phyloP scores from a whole-genome alignment of 441 rosid species.

The Brassica hybrid region DNA sequence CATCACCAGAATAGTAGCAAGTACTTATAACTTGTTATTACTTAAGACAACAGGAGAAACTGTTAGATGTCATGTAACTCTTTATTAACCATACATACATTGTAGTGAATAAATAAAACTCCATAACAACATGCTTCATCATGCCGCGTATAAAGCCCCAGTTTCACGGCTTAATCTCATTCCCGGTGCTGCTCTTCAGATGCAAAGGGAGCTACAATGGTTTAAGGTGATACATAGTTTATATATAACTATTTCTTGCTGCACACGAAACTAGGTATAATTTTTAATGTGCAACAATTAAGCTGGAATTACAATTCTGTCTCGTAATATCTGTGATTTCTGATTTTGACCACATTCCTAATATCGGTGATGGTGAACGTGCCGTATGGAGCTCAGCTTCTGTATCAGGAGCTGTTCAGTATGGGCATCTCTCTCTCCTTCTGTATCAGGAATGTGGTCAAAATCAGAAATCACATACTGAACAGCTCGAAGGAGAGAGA shows the following conservation, averaged over 20 bases:
- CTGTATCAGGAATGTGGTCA: too few species aligned
- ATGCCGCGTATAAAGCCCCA: constrained; percentile 69
- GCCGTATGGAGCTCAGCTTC: constrained; percentile 86
- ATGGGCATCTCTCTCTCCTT: constrained; percentile 85
- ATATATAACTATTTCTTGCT: constrained; percentile 22
- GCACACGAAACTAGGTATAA: not conserved
- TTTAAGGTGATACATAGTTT: constrained; percentile 53
- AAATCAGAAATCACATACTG: too few species aligned
- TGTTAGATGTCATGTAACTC: too few species aligned
- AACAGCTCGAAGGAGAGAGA: too few species aligned
- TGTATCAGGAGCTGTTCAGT: constrained; percentile 85
- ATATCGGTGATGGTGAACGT: constrained; percentile 65
- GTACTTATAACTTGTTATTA: too few species aligned
- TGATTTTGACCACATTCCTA: not conserved
- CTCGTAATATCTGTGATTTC: not conserved
- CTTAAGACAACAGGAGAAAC: too few species aligned
- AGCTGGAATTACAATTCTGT: not conserved
- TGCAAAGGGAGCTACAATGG: constrained; percentile 84
- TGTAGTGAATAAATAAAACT: too few species aligned
- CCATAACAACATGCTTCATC: constrained; percentile 67
- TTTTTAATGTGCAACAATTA: not conserved
- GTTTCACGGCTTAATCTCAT: constrained; percentile 62
- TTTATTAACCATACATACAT: too few species aligned
- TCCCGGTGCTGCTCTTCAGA: constrained; percentile 78
- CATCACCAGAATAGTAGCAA: too few species aligned